Conservation (phyloP, 2,329 filamentous ascomycete genomes). For the Cladophialophora psammophila region DNA sequence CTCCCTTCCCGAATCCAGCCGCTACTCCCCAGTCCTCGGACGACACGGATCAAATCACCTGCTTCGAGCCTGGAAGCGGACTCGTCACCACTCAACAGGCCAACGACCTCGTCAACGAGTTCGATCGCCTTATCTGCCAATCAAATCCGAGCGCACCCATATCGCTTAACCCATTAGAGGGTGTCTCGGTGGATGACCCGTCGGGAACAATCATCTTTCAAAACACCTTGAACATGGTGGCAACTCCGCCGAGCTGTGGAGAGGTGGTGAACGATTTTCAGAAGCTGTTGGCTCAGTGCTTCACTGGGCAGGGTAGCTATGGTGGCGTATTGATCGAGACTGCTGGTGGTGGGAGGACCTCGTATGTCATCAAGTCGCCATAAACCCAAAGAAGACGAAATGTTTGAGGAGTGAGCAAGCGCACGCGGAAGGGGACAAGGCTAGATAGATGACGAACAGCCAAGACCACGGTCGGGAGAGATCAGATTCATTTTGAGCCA, state of each 20-base stretch:
- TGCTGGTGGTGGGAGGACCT: conserved; percentile 13
- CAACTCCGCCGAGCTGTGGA: conserved; percentile 17
- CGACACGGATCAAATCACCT: conserved; percentile 19
- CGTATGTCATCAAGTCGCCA: conserved; percentile 20
- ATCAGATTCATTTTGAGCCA: background rate
- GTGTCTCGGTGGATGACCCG: conserved; percentile 10
- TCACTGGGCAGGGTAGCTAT: conserved; percentile 14
- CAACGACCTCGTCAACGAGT: conserved; percentile 18
- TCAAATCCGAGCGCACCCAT: conserved; percentile 18
- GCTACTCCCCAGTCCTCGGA: conserved; percentile 8
- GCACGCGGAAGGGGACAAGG: background rate
- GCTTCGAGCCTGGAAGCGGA: conserved; percentile 11
- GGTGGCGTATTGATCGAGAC: conserved; percentile 21
- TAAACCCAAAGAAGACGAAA: background rate
- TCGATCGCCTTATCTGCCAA: conserved; percentile 19
- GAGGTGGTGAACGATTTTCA: conserved; percentile 21
- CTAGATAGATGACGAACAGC: background rate
- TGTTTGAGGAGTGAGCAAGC: background rate
- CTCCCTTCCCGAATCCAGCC: background rate
- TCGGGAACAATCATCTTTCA: conserved; percentile 24
- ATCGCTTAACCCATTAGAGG: conserved; percentile 15
- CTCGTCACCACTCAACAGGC: conserved; percentile 13
- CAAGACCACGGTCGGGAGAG: background rate
- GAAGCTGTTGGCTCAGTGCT: conserved; percentile 20
- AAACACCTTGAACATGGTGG: conserved; percentile 18